Percentiles rank a stretch among this genome's conserved stretches.
These are phyloP conservation scores for Aristolochia californica DNA, from an alignment of 164 flowering plant species.

Conservation along the genomic window DNA sequence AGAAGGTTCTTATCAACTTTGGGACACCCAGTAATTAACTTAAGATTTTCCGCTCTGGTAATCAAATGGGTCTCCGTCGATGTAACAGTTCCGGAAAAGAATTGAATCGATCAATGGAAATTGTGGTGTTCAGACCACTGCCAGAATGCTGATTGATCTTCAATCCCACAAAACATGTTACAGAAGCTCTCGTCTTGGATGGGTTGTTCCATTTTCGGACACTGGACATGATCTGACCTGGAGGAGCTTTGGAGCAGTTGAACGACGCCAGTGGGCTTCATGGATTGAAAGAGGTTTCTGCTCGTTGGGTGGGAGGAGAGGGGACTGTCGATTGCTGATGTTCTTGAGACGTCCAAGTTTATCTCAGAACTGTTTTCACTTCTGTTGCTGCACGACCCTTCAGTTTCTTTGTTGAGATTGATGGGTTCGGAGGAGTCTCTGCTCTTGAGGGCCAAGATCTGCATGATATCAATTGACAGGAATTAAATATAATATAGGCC, in stretches of 20 bases:
- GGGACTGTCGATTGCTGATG: constrained; percentile 60
- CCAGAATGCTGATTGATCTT: constrained; percentile 90
- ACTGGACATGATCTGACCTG: constrained; percentile 24
- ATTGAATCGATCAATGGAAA: constrained; percentile 40
- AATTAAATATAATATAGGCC: not conserved
- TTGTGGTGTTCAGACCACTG: constrained; percentile 82
- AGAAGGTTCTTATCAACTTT: not conserved
- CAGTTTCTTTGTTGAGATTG: constrained; percentile 92
- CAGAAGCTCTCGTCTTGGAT: constrained; percentile 64
- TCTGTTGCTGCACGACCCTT: constrained; percentile 82
- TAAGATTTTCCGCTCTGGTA: not conserved
- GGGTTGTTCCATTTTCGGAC: constrained; percentile 28
- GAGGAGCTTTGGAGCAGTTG: constrained; percentile 52
- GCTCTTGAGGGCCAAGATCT: constrained; percentile 68
- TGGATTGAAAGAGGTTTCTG: constrained; percentile 30
- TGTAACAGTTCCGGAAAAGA: constrained; percentile 1
- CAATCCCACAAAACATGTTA: constrained; percentile 77
- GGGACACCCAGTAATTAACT: not conserved
- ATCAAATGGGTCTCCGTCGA: not conserved
- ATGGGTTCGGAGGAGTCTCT: constrained; percentile 75
- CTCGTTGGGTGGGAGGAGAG: constrained; percentile 25
- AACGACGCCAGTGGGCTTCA: constrained; percentile 26
- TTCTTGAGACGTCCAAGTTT: constrained; percentile 62
- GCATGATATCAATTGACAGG: constrained; percentile 15
- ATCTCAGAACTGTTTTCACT: constrained; percentile 88